Evolutionary conservation across 2,329 filamentous ascomycete genomes (phyloP).

Genomic region (Didymella sp.): DNA sequence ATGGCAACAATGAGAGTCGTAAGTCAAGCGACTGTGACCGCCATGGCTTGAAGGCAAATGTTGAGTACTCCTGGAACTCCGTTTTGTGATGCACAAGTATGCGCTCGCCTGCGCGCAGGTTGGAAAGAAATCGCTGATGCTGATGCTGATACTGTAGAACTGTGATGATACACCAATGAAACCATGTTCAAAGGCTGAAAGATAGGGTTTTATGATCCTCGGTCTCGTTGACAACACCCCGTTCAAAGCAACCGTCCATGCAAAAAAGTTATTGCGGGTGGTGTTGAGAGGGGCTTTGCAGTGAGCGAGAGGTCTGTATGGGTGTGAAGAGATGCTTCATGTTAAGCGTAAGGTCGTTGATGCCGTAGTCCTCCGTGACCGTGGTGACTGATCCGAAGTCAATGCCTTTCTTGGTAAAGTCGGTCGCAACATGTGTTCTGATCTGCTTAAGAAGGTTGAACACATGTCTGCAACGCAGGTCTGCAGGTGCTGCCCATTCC

Average conservation of each 20-base stretch:
- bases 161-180: conserved; percentile 34
- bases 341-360: conserved; percentile 69
- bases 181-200: conserved; percentile 25
- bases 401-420: conserved; percentile 70
- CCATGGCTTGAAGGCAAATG: conserved; percentile 23
- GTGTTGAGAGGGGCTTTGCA: conserved; percentile 9
- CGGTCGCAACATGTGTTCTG: conserved; percentile 66
- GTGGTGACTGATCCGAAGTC: conserved; percentile 72
- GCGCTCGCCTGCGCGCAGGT: conserved; percentile 26
- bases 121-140: conserved; percentile 23
- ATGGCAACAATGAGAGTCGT: conserved; percentile 31
- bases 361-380: conserved; percentile 71
- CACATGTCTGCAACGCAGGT: conserved; percentile 66
- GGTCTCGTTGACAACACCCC: conserved; percentile 2
- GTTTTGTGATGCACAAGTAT: conserved; percentile 37
- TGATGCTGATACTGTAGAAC: conserved; percentile 22
- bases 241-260: background rate
- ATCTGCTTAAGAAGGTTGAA: conserved; percentile 68
- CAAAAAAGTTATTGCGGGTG: conserved; percentile 2
- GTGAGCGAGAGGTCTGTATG: conserved; percentile 43
- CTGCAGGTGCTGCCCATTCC: conserved; percentile 64
- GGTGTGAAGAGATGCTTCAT: conserved; percentile 76
- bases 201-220: conserved; percentile 8
- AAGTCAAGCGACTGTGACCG: conserved; percentile 27
- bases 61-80: conserved; percentile 37